phyloP scores from a whole-genome alignment of 345 rosid species.

The Angophora floribunda region DNA sequence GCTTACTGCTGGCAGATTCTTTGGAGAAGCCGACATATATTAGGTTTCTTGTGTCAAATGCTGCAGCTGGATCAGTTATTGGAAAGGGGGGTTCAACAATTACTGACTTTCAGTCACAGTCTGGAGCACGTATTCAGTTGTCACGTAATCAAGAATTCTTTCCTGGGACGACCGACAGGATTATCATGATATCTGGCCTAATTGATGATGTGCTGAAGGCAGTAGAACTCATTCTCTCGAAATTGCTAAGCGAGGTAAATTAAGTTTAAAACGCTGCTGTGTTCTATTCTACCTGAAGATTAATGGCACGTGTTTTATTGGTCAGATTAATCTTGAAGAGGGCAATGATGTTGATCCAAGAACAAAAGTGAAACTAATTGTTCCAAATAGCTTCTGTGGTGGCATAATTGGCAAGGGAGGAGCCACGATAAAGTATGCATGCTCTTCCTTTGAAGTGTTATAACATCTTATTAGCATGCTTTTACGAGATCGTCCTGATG shows the following conservation, averaged over 20 bases:
- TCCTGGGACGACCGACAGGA: constrained; percentile 93
- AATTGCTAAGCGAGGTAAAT: constrained; percentile 82
- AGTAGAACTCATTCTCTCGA: constrained; percentile 74
- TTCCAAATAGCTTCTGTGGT: constrained; percentile 95
- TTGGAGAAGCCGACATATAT: constrained; percentile 70
- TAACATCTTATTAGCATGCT: neutral
- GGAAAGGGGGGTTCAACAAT: constrained; percentile 99
- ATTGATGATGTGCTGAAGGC: constrained; percentile 75
- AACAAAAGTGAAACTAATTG: constrained; percentile 80
- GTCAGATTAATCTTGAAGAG: constrained; percentile 66
- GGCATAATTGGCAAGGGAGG: constrained; percentile 99
- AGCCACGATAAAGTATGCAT: constrained; percentile 80
- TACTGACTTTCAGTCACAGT: constrained; percentile 89
- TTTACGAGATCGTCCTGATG: neutral
- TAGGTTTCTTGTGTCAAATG: constrained; percentile 93
- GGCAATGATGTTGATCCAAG: constrained; percentile 75
- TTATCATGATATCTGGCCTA: constrained; percentile 76
- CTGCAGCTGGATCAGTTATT: constrained; percentile 97
- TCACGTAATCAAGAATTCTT: constrained; percentile 92
- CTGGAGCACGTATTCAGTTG: constrained; percentile 92
- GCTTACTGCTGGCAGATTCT: constrained; percentile 35
- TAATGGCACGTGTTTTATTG: neutral
- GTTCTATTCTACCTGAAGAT: neutral
- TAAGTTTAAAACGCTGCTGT: neutral
- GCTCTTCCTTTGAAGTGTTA: constrained; percentile 1